A percentile compares a stretch with the other conserved stretches of the same genome.
Conservation (phyloP, 176 grass and related monocot species). For the Saccharum officinarum region DNA sequence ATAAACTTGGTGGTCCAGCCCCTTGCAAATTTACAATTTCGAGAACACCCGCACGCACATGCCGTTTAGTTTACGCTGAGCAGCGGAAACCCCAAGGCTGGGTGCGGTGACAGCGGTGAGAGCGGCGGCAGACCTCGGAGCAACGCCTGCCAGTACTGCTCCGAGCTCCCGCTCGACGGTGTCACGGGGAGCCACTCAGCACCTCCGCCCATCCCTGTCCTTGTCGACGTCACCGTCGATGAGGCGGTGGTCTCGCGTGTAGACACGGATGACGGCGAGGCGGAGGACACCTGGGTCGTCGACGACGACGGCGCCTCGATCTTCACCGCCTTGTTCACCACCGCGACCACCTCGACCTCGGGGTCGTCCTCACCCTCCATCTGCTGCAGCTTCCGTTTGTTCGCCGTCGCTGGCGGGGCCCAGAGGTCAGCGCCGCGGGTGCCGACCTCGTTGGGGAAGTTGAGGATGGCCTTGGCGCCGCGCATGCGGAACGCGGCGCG, state of each 20-base stretch:
- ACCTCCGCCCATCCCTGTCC: background rate
- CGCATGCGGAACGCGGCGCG: conserved; percentile 70
- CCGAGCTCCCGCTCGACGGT: conserved; percentile 38
- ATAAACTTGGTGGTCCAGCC: too few species aligned
- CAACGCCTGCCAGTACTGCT: conserved; percentile 51
- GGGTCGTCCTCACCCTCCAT: background rate
- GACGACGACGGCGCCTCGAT: background rate
- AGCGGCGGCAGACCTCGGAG: conserved; percentile 34
- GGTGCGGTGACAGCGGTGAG: conserved; percentile 52
- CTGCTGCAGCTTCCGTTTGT: conserved; percentile 32
- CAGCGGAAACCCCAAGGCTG: conserved; percentile 39
- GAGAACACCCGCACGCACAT: too few species aligned
- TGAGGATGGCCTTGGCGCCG: conserved; percentile 77
- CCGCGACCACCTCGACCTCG: conserved; percentile 35
- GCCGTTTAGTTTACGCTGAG: conserved; percentile 40
- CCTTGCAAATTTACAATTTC: too few species aligned
- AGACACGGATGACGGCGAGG: conserved; percentile 2
- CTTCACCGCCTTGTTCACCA: conserved; percentile 38
- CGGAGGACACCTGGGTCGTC: background rate
- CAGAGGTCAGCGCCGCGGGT: conserved; percentile 35
- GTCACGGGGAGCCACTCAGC: conserved; percentile 13
- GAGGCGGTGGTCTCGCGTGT: too few species aligned
- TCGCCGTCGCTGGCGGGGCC: background rate
- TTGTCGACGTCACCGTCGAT: conserved; percentile 35
- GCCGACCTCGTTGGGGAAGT: conserved; percentile 84